Evolutionary conservation across 1,139 yeast species (phyloP).

Genomic region (Kodamaea ohmeri): DNA sequence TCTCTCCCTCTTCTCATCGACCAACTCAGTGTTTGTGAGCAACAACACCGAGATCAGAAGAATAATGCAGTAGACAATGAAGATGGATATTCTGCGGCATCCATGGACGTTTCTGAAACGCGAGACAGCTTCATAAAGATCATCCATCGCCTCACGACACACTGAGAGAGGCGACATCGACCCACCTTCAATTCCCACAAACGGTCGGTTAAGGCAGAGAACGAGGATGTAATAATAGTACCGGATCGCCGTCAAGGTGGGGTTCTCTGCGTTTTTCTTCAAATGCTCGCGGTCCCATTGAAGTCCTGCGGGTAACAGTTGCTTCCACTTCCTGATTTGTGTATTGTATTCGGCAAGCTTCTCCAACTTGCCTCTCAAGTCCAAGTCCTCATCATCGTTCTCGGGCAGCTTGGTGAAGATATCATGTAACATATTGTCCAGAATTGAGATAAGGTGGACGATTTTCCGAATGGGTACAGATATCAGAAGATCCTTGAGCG

Average conservation of each 20-base stretch:
- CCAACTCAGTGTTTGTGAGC: conserved; percentile 33
- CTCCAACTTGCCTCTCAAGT: conserved; percentile 36
- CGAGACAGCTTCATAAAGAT: conserved; percentile 37
- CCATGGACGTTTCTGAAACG: conserved; percentile 42
- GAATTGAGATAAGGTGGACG: conserved; percentile 49
- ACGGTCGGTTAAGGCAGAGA: conserved; percentile 59
- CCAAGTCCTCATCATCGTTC: conserved; percentile 25
- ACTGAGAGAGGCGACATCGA: conserved; percentile 20
- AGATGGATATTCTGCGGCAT: conserved; percentile 40
- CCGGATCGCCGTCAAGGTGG: conserved; percentile 50
- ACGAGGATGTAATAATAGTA: conserved; percentile 58
- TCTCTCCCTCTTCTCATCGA: conserved; percentile 27
- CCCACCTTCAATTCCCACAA: conserved; percentile 33
- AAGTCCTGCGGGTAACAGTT: conserved; percentile 45
- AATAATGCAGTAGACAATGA: conserved; percentile 48
- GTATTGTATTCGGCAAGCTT: conserved; percentile 43
- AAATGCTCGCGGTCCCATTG: conserved; percentile 49
- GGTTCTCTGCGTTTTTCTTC: conserved; percentile 45
- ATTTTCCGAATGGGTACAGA: conserved; percentile 48
- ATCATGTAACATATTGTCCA: conserved; percentile 55
- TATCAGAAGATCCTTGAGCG: conserved; percentile 20
- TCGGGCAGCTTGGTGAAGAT: conserved; percentile 38
- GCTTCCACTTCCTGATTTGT: conserved; percentile 51
- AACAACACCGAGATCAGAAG: conserved; percentile 45
- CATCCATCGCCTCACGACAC: conserved; percentile 43